A percentile compares a stretch with the other conserved stretches of the same genome.
Evolutionary conservation across 139 green algal genomes (phyloP).

Genomic region (Desmodesmus armatus): DNA sequence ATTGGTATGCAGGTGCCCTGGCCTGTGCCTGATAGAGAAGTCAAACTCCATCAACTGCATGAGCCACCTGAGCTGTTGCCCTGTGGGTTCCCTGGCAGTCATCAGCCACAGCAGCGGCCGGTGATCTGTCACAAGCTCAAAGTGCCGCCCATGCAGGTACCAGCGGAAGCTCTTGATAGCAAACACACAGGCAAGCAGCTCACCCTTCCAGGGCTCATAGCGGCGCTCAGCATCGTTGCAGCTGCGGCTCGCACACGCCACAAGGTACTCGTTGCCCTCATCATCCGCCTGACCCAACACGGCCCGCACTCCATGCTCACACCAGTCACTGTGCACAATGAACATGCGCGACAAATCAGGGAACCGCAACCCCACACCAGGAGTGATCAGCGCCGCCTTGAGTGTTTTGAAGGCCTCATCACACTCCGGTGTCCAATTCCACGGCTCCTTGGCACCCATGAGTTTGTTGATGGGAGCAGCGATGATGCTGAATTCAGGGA

Average conservation of each 20-base stretch:
- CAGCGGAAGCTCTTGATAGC: conserved; percentile 32
- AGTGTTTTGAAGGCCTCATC: conserved; percentile 24
- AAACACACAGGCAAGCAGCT: conserved; percentile 35
- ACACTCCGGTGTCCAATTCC: not conserved
- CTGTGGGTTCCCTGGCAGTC: not conserved
- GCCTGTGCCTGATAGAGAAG: conserved; percentile 36
- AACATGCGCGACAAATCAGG: not conserved
- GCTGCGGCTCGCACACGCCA: conserved; percentile 46
- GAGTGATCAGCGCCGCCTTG: conserved; percentile 23
- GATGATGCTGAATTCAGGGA: not conserved
- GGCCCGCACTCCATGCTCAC: conserved; percentile 27
- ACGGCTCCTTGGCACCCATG: not conserved
- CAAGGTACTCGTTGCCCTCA: conserved; percentile 46
- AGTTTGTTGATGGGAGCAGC: not conserved
- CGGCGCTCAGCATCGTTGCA: conserved; percentile 32
- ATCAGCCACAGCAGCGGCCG: conserved; percentile 35
- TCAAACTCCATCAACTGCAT: conserved; percentile 44
- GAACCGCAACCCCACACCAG: conserved; percentile 2
- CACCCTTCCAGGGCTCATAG: conserved; percentile 41
- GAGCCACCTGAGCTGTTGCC: conserved; percentile 33
- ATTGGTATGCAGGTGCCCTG: conserved; percentile 11
- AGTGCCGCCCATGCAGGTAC: conserved; percentile 39
- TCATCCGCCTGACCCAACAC: conserved; percentile 55
- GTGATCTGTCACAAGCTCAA: conserved; percentile 49
- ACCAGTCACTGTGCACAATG: conserved; percentile 49